Conservation (phyloP, 2,329 filamentous ascomycete genomes). For the Ophiostoma sp. region DNA sequence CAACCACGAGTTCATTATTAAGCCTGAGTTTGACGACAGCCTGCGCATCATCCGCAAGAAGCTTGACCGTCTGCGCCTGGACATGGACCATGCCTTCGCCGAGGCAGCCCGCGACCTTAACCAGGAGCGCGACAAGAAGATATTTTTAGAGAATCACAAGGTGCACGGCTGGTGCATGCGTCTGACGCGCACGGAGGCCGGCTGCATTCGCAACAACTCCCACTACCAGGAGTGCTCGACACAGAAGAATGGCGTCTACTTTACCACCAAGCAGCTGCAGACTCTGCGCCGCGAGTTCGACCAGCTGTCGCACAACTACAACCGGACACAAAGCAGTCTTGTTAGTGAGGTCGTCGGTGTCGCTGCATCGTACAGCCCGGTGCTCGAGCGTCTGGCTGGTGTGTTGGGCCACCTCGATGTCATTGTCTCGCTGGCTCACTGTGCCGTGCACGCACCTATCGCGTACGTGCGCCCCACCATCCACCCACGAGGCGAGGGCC, state of each 20-base stretch:
- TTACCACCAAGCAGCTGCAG: slow-evolving; percentile 82
- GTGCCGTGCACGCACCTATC: slow-evolving; percentile 87
- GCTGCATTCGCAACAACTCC: slow-evolving; percentile 88
- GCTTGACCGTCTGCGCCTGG: slow-evolving; percentile 76
- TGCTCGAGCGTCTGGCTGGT: slow-evolving; percentile 83
- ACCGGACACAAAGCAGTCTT: slow-evolving; percentile 86
- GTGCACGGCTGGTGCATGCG: slow-evolving; percentile 97
- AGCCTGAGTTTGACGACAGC: slow-evolving; percentile 92
- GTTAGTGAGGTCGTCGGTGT: slow-evolving; percentile 92
- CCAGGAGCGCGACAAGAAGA: slow-evolving; percentile 96
- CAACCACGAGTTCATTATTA: slow-evolving; percentile 98
- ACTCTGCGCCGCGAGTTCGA: slow-evolving; percentile 86
- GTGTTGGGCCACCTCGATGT: slow-evolving; percentile 93
- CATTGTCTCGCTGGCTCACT: slow-evolving; percentile 89
- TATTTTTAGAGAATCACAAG: slow-evolving; percentile 94
- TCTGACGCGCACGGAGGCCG: slow-evolving; percentile 84
- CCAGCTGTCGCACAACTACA: slow-evolving; percentile 91
- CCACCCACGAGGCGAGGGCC: slow-evolving; percentile 81
- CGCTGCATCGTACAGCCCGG: slow-evolving; percentile 89
- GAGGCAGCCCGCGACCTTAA: slow-evolving; percentile 76
- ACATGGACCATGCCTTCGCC: slow-evolving; percentile 81
- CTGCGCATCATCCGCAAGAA: slow-evolving; percentile 87
- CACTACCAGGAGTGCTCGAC: slow-evolving; percentile 94
- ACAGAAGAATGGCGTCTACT: slow-evolving; percentile 98
- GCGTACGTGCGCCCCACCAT: slow-evolving; percentile 90